A percentile compares a stretch with the other conserved stretches of the same genome.
These are phyloP conservation scores for Botryotinia convoluta DNA, from an alignment of 2,329 filamentous ascomycete species.

Conservation along the genomic window DNA sequence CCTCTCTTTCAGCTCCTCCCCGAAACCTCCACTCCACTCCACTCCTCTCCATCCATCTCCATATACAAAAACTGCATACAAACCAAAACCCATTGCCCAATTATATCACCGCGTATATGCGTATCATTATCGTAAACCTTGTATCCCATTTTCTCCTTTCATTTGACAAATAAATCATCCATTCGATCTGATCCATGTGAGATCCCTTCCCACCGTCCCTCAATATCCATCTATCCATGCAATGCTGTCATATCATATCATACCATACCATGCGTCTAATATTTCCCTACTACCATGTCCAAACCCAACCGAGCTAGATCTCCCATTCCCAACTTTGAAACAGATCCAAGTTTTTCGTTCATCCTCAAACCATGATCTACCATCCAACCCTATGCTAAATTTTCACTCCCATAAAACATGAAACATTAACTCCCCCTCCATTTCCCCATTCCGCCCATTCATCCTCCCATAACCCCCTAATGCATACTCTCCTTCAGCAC, in stretches of 20 bases:
- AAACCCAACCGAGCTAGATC: neutral
- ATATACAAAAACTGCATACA: neutral
- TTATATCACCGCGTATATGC: neutral
- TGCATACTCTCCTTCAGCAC: conserved; percentile 64
- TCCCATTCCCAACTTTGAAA: neutral
- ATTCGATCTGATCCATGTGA: neutral
- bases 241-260: neutral
- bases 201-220: neutral
- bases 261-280: neutral
- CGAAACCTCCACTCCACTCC: neutral
- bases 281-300: neutral
- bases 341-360: neutral
- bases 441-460: too few species aligned
- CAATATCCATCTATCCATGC: neutral
- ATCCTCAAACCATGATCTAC: neutral
- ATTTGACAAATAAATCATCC: neutral
- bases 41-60: neutral
- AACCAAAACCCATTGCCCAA: neutral
- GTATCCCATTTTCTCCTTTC: neutral
- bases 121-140: neutral
- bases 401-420: neutral
- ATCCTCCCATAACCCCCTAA: conserved; percentile 18
- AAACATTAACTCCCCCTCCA: neutral
- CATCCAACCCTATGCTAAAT: neutral
- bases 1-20: neutral